Conservation (phyloP, 129 eudicot species). For the Mikania micrantha region DNA sequence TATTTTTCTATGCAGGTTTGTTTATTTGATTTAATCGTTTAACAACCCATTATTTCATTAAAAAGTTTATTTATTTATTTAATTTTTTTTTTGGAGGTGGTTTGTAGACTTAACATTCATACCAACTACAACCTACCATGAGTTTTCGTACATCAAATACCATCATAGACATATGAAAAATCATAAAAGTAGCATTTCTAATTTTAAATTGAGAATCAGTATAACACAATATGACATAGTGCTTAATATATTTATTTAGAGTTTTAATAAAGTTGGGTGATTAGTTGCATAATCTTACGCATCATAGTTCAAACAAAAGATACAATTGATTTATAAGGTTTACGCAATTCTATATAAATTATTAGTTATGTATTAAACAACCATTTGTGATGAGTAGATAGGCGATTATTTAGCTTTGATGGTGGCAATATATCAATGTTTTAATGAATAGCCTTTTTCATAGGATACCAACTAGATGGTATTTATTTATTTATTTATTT, state of each 20-base stretch:
- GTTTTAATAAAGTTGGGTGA: too few species aligned
- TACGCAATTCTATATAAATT: too few species aligned
- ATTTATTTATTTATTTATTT: background rate
- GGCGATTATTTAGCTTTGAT: background rate
- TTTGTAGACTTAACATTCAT: background rate
- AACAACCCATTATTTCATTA: background rate
- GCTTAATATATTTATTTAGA: too few species aligned
- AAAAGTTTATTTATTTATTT: too few species aligned
- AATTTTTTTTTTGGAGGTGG: background rate
- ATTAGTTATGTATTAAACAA: too few species aligned
- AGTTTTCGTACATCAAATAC: constrained; percentile 5
- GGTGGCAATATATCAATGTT: background rate
- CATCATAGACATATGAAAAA: background rate
- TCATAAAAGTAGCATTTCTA: background rate
- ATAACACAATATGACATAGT: too few species aligned
- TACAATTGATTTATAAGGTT: too few species aligned
- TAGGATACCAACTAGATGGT: background rate
- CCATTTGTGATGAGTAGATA: constrained; percentile 5
- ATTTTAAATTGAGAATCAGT: too few species aligned
- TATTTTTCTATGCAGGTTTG: too few species aligned
- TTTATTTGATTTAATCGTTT: background rate
- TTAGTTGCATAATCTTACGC: too few species aligned
- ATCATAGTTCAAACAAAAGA: too few species aligned
- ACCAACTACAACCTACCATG: background rate
- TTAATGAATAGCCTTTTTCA: background rate